Base-by-base conservation (phyloP, 306 rosid species). In the Fragaria vesca region DNA sequence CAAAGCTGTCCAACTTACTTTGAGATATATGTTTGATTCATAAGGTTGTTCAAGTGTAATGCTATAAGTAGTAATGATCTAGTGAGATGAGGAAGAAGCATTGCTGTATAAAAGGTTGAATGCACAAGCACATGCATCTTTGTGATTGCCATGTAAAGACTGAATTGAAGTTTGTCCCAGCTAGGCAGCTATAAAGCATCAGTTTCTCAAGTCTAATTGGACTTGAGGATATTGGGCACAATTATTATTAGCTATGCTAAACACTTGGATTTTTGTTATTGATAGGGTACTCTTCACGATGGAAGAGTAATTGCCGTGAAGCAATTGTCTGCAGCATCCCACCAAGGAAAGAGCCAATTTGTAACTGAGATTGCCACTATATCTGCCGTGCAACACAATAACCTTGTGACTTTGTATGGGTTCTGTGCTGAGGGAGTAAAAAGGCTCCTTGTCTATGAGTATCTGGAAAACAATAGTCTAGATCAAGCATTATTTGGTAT, bases 401-500 rank as follows among this genome's bases (percentile, higher is more conserved):
- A 93, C 79, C 86, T 91, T 38, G 98, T 93, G 75, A 88, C 86
- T 74, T 72, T 93, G 71, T 86, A 87, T 15, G 97, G 98, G 54
- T 93, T 91, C 76, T 93, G 97, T 87, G 73, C 84, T 28, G 93
- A 93, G 60, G 95, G 92, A 65, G 81, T 76, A 38, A 83, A 88
- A 71, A 75, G 89, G 55, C 97, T 91, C 77, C 93, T 93, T 51
- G 97, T 93, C 18, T 93, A 91, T 10, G 95, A 93, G 85, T 93
- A 80, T 79, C 83, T 91, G 3, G 94, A 91, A 81, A 93, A 93
- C 74, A 93, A 87, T 76, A 91, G 98, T 76, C 97, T 91, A 74
- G 98, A 89, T 84, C 95, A 88, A 88, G 97, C 92, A 70, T 51
- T 93, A 70, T 93, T 93, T 82, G 96, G 97, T 93, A 88, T 43